Evolutionary conservation across 1,284 basidiomycete genomes (phyloP).

Genomic region (Bjerkandera adusta): DNA sequence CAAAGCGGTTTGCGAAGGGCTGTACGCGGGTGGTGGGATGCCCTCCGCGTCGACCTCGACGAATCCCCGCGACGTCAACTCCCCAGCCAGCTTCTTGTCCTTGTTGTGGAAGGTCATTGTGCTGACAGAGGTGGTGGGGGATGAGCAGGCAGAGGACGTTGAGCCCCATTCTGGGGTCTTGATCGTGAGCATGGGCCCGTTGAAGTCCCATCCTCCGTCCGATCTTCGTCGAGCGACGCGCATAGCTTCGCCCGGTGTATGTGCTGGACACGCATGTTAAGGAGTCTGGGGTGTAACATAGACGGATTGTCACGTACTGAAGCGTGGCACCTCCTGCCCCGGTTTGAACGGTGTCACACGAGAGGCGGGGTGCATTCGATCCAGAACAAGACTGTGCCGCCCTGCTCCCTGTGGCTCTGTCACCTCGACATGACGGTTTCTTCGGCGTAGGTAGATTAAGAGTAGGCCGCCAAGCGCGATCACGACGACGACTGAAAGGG

Average conservation of each 20-base stretch:
- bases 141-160: constrained; percentile 16
- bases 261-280: constrained; percentile 18
- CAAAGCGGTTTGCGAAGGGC: not conserved
- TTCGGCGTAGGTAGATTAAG: constrained; percentile 18
- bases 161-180: constrained; percentile 11
- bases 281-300: not conserved
- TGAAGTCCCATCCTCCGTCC: constrained; percentile 33
- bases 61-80: constrained; percentile 28
- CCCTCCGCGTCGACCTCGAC: constrained; percentile 26
- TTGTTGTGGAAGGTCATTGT: constrained; percentile 22
- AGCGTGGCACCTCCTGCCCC: constrained; percentile 21
- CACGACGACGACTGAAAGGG: constrained; percentile 19
- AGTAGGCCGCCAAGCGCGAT: constrained; percentile 20
- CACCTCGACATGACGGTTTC: constrained; percentile 6
- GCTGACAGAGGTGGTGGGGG: constrained; percentile 14
- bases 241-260: constrained; percentile 32
- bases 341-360: constrained; percentile 25
- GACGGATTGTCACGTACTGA: constrained; percentile 19
- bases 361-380: constrained; percentile 23
- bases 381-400: constrained; percentile 20
- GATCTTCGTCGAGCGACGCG: constrained; percentile 30
- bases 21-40: constrained; percentile 27
- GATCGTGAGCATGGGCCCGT: constrained; percentile 13
- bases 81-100: constrained; percentile 23
- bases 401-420: constrained; percentile 15